Conservation (phyloP, 768 basidiomycete genomes). For the Trametes maxima region DNA sequence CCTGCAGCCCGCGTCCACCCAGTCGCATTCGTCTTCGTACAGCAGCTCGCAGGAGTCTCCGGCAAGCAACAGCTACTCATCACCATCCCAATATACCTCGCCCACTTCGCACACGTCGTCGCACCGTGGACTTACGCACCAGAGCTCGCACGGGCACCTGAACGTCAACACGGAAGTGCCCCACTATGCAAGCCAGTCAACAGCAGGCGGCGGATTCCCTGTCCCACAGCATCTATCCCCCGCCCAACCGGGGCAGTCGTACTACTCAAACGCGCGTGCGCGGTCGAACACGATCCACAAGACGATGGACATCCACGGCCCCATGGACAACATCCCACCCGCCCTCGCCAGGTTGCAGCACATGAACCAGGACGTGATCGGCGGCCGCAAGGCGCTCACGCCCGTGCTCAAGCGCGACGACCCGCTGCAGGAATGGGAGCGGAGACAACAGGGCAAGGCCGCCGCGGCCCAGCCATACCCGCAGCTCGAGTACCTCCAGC, state of each 20-base stretch:
- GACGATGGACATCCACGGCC: constrained; percentile 66
- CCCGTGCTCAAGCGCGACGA: constrained; percentile 96
- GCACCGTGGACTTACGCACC: constrained; percentile 50
- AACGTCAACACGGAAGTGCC: constrained; percentile 30
- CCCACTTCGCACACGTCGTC: constrained; percentile 36
- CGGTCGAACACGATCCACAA: constrained; percentile 92
- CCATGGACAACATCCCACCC: constrained; percentile 89
- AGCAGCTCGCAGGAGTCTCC: constrained; percentile 30
- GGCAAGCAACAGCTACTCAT: constrained; percentile 9
- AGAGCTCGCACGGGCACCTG: constrained; percentile 53
- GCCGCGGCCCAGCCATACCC: constrained; percentile 79
- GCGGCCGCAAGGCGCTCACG: constrained; percentile 80
- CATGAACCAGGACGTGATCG: constrained; percentile 83
- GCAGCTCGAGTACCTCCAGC: constrained; percentile 88
- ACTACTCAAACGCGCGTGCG: constrained; percentile 68
- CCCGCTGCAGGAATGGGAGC: constrained; percentile 94
- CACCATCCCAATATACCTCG: constrained; percentile 31
- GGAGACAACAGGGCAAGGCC: constrained; percentile 76
- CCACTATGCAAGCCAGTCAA: constrained; percentile 27
- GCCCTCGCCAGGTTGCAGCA: constrained; percentile 88
- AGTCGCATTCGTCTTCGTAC: constrained; percentile 34
- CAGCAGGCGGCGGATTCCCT: constrained; percentile 27
- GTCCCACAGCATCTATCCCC: constrained; percentile 39
- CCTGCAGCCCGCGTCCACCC: constrained; percentile 50
- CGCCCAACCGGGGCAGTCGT: constrained; percentile 65